Base-by-base conservation (phyloP, 345 rosid species). In the Ricinus communis region DNA sequence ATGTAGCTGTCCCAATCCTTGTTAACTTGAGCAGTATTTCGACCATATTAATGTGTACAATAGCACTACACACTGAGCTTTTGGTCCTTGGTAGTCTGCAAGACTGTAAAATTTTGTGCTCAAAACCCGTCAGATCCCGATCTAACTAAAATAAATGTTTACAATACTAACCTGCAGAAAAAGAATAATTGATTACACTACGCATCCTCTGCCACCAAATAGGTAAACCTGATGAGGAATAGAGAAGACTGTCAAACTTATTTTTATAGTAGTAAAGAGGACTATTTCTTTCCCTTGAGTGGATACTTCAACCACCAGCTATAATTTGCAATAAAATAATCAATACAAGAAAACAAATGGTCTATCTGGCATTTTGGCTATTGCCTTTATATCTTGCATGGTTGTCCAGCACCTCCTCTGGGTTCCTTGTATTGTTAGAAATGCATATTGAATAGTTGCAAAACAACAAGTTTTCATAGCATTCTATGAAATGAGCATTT, bases 221-320 rank as follows among this genome's bases (percentile, higher is more conserved):
- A 33, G 38, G 38, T 33, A 33, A 33, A 33, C 38, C 38, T 33
- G 6, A 33, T 33, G 4, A 33, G 38, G 38, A 33, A 33, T n/a
- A n/a, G n/a, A n/a, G n/a, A n/a, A n/a, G n/a, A n/a, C n/a, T n/a
- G n/a, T n/a, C n/a, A n/a, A n/a, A n/a, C n/a, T n/a, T n/a, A n/a
- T n/a, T n/a, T n/a, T n/a, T n/a, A n/a, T n/a, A n/a, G n/a, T n/a
- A n/a, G n/a, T n/a, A 33, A 33, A 33, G 6, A 33, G 38, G 38
- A n/a, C n/a, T n/a, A n/a, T 33, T 33, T 33, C 38, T 33, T 33
- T 33, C 50, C 18, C 21, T 30, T 4, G 47, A 46, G 60, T 31
- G 30, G 73, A 60, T 49, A 49, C 22, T 24, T 70, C 74, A 70
- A 36, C 74, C 16, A 24, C 49, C 50, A 2, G 54, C 50, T 2